Conservation (phyloP, 192 early-diverging fungal genomes). For the Backusella tuberculispora region DNA sequence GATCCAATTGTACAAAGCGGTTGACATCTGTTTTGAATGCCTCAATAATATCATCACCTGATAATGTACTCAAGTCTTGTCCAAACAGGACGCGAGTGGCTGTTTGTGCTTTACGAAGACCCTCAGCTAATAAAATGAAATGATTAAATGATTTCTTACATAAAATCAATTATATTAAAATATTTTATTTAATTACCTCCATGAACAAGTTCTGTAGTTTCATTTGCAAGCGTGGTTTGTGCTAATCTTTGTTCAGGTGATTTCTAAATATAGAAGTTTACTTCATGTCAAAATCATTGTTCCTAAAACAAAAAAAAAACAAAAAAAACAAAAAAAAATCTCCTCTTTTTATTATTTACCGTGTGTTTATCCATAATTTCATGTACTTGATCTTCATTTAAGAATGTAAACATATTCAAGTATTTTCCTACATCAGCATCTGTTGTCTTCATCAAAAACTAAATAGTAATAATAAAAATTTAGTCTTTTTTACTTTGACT, state of each 20-base stretch:
- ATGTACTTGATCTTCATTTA: slow-evolving; percentile 64
- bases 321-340: background rate
- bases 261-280: slow-evolving; percentile 29
- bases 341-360: slow-evolving; percentile 42
- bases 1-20: slow-evolving; percentile 55
- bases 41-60: slow-evolving; percentile 60
- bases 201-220: slow-evolving; percentile 91
- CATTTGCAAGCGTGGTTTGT: slow-evolving; percentile 76
- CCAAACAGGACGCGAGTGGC: slow-evolving; percentile 82
- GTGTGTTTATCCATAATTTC: slow-evolving; percentile 65
- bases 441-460: slow-evolving; percentile 86
- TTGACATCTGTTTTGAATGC: slow-evolving; percentile 73
- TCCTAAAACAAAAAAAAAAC: background rate
- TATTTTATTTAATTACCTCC: slow-evolving; percentile 54
- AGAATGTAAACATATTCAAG: slow-evolving; percentile 82
- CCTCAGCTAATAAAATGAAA: slow-evolving; percentile 43
- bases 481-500: background rate
- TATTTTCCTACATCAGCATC: slow-evolving; percentile 81
- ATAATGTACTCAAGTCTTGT: slow-evolving; percentile 47
- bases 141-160: background rate
- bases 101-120: slow-evolving; percentile 65
- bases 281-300: slow-evolving; percentile 1
- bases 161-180: background rate
- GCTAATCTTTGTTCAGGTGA: slow-evolving; percentile 73
- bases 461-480: background rate